Percentiles rank a stretch among this genome's conserved stretches.
Conservation (phyloP, 2,329 filamentous ascomycete genomes). For the Colletotrichum caudatum region DNA sequence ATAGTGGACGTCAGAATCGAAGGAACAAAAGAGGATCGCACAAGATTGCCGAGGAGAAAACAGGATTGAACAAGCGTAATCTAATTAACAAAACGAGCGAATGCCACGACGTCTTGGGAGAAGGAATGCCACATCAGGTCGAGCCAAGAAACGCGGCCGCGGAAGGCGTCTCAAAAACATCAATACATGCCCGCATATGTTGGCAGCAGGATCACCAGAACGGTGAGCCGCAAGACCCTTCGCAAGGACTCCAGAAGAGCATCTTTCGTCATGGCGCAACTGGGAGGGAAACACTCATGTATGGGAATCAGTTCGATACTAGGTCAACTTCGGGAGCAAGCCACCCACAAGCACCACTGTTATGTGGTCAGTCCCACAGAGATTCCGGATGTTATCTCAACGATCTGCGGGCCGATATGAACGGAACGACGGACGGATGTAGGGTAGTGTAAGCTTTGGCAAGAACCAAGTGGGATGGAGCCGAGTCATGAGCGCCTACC, state of each 20-base stretch:
- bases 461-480: conserved; percentile 8
- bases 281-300: not conserved
- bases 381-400: conserved; percentile 7
- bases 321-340: conserved; percentile 13
- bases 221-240: conserved; percentile 13
- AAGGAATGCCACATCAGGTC: not conserved
- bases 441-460: not conserved
- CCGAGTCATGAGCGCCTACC: conserved; percentile 7
- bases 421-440: not conserved
- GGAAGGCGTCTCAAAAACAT: conserved; percentile 17
- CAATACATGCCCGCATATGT: not conserved
- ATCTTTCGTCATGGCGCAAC: conserved; percentile 20
- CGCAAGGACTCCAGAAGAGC: not conserved
- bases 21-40: too few species aligned
- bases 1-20: not conserved
- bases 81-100: conserved; percentile 6
- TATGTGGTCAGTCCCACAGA: not conserved
- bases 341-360: too few species aligned
- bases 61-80: not conserved
- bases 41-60: not conserved
- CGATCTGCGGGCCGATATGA: conserved; percentile 1
- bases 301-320: conserved; percentile 20
- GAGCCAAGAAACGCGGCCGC: conserved; percentile 23
- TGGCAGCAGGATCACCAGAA: conserved; percentile 17
- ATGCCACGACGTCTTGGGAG: not conserved